A percentile compares a stretch with the other conserved stretches of the same genome.
Evolutionary conservation across 208 protist species (phyloP).

Genomic region (Acanthamoeba rhysodes): DNA sequence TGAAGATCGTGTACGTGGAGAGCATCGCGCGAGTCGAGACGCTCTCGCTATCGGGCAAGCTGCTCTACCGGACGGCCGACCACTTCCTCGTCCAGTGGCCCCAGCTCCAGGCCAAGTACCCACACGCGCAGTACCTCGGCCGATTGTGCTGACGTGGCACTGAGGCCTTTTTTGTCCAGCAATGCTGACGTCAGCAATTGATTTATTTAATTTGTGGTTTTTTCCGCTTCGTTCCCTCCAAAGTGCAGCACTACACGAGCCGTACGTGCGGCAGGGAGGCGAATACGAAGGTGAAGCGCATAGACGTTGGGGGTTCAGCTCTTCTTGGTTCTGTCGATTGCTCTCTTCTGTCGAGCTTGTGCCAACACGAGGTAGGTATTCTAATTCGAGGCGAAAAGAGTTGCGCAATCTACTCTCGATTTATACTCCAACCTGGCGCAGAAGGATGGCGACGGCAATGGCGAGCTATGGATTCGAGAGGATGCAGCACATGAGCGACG

Average conservation of each 20-base stretch:
- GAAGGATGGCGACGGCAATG: not conserved
- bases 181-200: no score
- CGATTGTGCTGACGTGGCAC: slow-evolving; percentile 19
- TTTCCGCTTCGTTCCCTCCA: no score
- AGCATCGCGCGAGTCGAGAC: slow-evolving; percentile 86
- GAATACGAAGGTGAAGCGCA: no score
- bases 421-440: not conserved
- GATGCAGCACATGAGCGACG: not conserved
- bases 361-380: no score
- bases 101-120: slow-evolving; percentile 76
- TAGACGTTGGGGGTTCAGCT: no score
- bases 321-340: no score
- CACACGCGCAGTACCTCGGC: slow-evolving; percentile 69
- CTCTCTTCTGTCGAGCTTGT: no score
- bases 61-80: slow-evolving; percentile 83
- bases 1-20: slow-evolving; percentile 89
- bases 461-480: not conserved
- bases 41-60: slow-evolving; percentile 87
- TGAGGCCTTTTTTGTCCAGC: no score
- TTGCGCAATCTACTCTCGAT: not conserved
- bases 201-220: no score
- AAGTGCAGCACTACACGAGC: no score
- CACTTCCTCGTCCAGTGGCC: slow-evolving; percentile 91
- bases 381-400: not conserved
- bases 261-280: no score